phyloP scores from a whole-genome alignment of 257 asterid species.

The Handroanthus guayacan region DNA sequence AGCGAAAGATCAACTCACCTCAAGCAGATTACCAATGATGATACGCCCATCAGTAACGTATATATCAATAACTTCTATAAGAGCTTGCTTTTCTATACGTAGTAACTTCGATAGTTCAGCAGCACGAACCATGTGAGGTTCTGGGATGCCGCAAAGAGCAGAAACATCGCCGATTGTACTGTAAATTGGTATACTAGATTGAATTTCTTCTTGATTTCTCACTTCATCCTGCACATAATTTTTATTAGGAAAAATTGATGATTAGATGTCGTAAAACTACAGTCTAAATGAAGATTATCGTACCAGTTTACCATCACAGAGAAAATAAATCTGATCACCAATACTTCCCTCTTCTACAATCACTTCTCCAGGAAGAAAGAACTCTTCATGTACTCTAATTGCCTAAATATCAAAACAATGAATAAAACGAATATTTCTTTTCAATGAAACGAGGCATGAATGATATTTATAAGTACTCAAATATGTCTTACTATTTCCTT shows the following conservation, averaged over 20 bases:
- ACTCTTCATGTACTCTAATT: slow-evolving; percentile 64
- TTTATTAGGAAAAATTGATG: background rate
- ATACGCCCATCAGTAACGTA: slow-evolving; percentile 62
- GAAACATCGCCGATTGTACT: slow-evolving; percentile 62
- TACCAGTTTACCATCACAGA: slow-evolving; percentile 73
- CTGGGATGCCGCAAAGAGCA: slow-evolving; percentile 62
- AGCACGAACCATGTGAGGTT: slow-evolving; percentile 54
- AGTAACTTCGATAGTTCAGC: slow-evolving; percentile 60
- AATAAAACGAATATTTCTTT: background rate
- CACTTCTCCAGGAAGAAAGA: slow-evolving; percentile 76
- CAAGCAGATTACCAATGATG: slow-evolving; percentile 60
- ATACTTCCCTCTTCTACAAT: slow-evolving; percentile 60
- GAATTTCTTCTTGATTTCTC: slow-evolving; percentile 46
- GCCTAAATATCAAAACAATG: slow-evolving; percentile 45
- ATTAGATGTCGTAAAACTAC: background rate
- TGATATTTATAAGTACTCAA: background rate
- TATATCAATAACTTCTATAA: slow-evolving; percentile 45
- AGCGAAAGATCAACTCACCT: slow-evolving; percentile 41
- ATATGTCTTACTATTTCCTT: slow-evolving; percentile 64
- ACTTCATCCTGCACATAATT: slow-evolving; percentile 55
- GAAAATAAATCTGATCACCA: slow-evolving; percentile 67
- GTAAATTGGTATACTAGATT: slow-evolving; percentile 38
- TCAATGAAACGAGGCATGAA: background rate
- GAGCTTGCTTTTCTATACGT: slow-evolving; percentile 61
- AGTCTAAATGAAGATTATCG: background rate